A percentile compares a stretch with the other conserved stretches of the same genome.
Conservation (phyloP, 768 basidiomycete species). For the Pseudohyphozyma bogoriensis region DNA sequence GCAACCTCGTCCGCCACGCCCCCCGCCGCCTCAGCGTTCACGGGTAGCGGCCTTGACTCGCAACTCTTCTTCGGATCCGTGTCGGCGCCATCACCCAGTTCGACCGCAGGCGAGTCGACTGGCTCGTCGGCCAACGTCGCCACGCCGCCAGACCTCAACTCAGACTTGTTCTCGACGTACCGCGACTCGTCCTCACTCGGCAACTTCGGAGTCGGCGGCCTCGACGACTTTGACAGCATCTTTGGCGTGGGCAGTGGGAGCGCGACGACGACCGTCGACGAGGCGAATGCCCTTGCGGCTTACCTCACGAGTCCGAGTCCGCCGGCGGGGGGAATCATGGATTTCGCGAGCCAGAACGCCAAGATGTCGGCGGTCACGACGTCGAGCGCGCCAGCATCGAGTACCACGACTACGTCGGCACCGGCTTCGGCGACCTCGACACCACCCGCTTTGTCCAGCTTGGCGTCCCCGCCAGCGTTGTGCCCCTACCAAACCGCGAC, state of each 20-base stretch:
- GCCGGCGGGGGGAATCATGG: not conserved
- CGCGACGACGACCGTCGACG: too few relatives aligned
- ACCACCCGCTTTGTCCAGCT: too few relatives aligned
- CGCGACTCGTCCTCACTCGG: constrained; percentile 20
- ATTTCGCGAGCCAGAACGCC: not conserved
- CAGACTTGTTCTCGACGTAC: constrained; percentile 14
- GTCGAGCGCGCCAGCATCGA: not conserved
- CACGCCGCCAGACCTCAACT: constrained; percentile 1
- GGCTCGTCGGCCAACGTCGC: not conserved
- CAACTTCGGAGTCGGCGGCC: not conserved
- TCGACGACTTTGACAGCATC: constrained; percentile 21
- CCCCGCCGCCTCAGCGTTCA: not conserved
- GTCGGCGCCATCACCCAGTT: constrained; percentile 4
- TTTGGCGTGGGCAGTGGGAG: not conserved
- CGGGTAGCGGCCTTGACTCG: not conserved
- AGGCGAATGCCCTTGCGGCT: not conserved
- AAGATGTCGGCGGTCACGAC: not conserved
- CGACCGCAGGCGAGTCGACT: not conserved
- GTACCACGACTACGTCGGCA: not conserved
- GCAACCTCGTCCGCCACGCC: not conserved
- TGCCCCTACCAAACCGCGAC: constrained; percentile 3
- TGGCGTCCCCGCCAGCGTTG: not conserved
- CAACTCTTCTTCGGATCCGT: constrained; percentile 9
- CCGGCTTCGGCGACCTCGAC: not conserved
- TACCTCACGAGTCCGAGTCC: not conserved